Evolutionary conservation across 495 filamentous ascomycete genomes (phyloP).

Genomic region (Penicillium alfredii): DNA sequence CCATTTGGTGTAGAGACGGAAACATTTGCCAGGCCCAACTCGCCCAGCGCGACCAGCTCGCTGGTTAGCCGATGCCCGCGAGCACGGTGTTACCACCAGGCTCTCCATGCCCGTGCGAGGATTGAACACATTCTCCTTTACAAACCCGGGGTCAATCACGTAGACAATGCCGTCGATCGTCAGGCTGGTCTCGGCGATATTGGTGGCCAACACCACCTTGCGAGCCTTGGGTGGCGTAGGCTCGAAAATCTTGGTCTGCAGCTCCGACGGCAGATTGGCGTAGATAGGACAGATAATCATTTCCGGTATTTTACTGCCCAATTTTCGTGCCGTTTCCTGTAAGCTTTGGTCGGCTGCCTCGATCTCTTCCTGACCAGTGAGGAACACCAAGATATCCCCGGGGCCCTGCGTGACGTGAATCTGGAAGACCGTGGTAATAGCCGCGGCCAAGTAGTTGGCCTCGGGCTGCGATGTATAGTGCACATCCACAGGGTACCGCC

Average conservation of each 20-base stretch:
- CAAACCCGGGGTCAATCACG: constrained; percentile 87
- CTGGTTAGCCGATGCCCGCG: constrained; percentile 91
- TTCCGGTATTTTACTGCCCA: constrained; percentile 77
- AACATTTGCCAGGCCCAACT: constrained; percentile 90
- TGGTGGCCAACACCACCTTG: constrained; percentile 84
- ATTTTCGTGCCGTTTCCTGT: constrained; percentile 70
- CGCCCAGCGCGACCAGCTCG: constrained; percentile 87
- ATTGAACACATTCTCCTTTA: constrained; percentile 94
- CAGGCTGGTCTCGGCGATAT: constrained; percentile 84
- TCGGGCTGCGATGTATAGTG: constrained; percentile 91
- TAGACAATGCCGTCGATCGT: constrained; percentile 91
- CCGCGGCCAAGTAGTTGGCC: constrained; percentile 88
- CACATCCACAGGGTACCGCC: constrained; percentile 84
- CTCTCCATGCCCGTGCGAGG: constrained; percentile 88
- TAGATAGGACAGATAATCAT: constrained; percentile 86
- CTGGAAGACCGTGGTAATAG: constrained; percentile 90
- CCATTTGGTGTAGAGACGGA: constrained; percentile 91
- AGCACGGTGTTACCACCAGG: constrained; percentile 85
- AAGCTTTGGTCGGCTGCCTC: constrained; percentile 77
- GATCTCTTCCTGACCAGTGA: constrained; percentile 89
- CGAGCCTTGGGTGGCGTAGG: constrained; percentile 73
- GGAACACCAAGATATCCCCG: constrained; percentile 87
- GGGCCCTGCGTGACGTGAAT: constrained; percentile 84
- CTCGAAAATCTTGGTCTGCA: constrained; percentile 86
- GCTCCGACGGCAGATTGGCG: constrained; percentile 78